Percentiles rank a stretch among this genome's conserved stretches.
These are phyloP conservation scores for Tinospora cordifolia DNA, from an alignment of 164 flowering plant species.

Conservation along the genomic window DNA sequence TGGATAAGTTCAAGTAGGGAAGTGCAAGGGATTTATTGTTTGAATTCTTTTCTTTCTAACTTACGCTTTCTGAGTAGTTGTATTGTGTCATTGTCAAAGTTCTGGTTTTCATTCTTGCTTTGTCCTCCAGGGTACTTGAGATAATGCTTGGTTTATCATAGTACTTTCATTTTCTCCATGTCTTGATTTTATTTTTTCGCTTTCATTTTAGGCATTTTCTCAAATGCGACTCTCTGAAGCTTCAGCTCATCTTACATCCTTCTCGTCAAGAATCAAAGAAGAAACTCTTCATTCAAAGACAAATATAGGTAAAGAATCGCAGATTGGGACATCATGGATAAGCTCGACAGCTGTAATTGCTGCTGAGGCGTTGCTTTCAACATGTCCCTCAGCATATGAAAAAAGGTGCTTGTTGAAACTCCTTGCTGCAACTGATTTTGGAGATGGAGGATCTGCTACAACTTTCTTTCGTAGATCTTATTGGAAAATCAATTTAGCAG, in stretches of 20 bases:
- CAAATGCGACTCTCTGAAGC: slow-evolving; percentile 97
- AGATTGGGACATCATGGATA: slow-evolving; percentile 61
- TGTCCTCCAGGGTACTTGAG: background rate
- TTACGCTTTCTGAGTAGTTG: background rate
- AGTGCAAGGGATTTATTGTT: no score
- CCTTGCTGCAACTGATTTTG: slow-evolving; percentile 89
- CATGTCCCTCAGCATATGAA: slow-evolving; percentile 94
- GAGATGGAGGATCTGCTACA: slow-evolving; percentile 86
- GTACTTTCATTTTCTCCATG: background rate
- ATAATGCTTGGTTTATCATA: background rate
- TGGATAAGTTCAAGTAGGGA: background rate
- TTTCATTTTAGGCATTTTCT: slow-evolving; percentile 67
- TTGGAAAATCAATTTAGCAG: slow-evolving; percentile 91
- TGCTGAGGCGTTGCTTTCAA: slow-evolving; percentile 79
- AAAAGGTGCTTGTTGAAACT: slow-evolving; percentile 83
- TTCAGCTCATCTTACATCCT: slow-evolving; percentile 85
- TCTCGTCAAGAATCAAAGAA: slow-evolving; percentile 79
- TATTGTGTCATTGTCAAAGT: background rate
- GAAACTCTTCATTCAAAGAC: slow-evolving; percentile 38
- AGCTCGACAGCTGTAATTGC: slow-evolving; percentile 78
- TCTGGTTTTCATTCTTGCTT: background rate
- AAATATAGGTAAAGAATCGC: slow-evolving; percentile 42
- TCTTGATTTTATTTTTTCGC: slow-evolving; percentile 5
- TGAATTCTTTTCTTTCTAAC: background rate
- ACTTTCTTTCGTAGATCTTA: slow-evolving; percentile 51